Evolutionary conservation across 306 rosid genomes (phyloP).

Genomic region (Leucaena leucocephala): DNA sequence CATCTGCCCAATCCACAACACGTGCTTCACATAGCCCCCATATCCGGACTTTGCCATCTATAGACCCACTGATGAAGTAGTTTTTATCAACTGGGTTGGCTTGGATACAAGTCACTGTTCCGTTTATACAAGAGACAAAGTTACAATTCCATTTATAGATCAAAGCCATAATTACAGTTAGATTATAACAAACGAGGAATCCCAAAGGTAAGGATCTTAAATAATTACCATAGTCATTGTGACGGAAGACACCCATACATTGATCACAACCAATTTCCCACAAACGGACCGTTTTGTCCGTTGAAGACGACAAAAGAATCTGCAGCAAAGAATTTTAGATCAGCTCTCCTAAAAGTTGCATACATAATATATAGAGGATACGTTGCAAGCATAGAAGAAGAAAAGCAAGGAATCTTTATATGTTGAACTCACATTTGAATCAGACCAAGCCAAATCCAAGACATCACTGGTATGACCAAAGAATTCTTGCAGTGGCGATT

Average conservation of each 20-base stretch:
- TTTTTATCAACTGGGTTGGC: constrained; percentile 65
- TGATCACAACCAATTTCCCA: constrained; percentile 62
- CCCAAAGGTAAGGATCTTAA: neutral
- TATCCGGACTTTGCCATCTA: constrained; percentile 75
- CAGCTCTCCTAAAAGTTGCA: constrained; percentile 19
- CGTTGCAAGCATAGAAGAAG: neutral
- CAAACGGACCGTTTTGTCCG: constrained; percentile 68
- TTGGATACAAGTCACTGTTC: constrained; percentile 76
- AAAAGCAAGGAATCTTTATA: neutral
- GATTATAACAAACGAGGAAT: neutral
- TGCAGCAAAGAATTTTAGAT: constrained; percentile 39
- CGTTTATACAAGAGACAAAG: constrained; percentile 3
- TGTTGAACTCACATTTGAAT: constrained; percentile 63
- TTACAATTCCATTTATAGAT: too few relatives aligned
- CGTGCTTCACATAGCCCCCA: constrained; percentile 67
- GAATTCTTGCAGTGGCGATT: constrained; percentile 63
- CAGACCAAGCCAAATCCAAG: constrained; percentile 82
- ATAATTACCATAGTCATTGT: constrained; percentile 60
- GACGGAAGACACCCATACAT: constrained; percentile 58
- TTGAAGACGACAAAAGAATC: constrained; percentile 73
- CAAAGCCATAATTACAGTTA: neutral
- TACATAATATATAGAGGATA: neutral
- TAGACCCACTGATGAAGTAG: constrained; percentile 76
- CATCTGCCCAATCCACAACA: constrained; percentile 74
- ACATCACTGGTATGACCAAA: constrained; percentile 69